phyloP scores from a whole-genome alignment of 352 stramenopile genomes.

The Pythium guiyangense region DNA sequence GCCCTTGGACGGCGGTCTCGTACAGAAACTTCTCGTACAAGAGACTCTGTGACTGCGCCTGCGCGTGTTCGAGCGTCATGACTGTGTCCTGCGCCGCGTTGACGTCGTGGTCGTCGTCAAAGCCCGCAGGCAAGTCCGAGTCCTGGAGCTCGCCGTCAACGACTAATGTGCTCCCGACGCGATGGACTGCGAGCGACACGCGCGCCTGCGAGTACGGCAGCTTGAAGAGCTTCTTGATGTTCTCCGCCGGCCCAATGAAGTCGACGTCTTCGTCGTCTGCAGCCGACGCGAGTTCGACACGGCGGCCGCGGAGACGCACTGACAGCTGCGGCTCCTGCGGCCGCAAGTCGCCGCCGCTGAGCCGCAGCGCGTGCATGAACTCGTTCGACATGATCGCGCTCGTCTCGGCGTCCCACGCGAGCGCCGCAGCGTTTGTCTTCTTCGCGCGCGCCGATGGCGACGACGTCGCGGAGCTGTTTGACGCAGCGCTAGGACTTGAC shows the following conservation, averaged over 20 bases:
- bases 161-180: conserved; percentile 70
- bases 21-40: conserved; percentile 89
- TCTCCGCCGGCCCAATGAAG: conserved; percentile 77
- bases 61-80: conserved; percentile 38
- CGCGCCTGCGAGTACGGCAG: conserved; percentile 72
- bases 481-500: background rate
- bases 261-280: conserved; percentile 69
- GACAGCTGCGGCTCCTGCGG: conserved; percentile 65
- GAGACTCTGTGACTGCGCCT: conserved; percentile 38
- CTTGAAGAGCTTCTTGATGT: conserved; percentile 87
- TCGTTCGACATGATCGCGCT: conserved; percentile 41
- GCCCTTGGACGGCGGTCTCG: conserved; percentile 50
- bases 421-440: conserved; percentile 17
- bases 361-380: conserved; percentile 63
- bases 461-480: conserved; percentile 2
- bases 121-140: conserved; percentile 57
- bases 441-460: conserved; percentile 5
- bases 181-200: conserved; percentile 81
- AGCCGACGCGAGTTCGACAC: conserved; percentile 65
- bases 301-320: conserved; percentile 52
- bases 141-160: conserved; percentile 79
- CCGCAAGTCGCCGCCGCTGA: conserved; percentile 31
- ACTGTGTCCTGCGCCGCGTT: conserved; percentile 36
- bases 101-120: conserved; percentile 30
- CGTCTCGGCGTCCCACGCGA: conserved; percentile 27